A percentile compares a stretch with the other conserved stretches of the same genome.
phyloP scores from a whole-genome alignment of 2,329 filamentous ascomycete species.

The Trichoderma pleuroti region DNA sequence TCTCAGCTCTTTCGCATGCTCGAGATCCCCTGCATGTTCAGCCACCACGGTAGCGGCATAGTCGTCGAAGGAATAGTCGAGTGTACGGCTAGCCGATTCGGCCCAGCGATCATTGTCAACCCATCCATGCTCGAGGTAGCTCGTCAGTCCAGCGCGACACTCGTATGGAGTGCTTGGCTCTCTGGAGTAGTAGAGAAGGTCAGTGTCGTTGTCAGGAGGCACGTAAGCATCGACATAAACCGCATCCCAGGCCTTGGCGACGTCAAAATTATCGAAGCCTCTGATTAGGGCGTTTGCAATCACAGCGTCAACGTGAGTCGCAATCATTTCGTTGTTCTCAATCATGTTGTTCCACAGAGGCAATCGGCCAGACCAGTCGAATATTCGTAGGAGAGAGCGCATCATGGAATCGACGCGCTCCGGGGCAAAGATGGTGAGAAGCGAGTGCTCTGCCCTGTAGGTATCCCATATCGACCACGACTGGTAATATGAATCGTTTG shows the following conservation, averaged over 20 bases:
- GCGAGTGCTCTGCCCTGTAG: conserved; percentile 45
- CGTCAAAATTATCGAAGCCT: conserved; percentile 41
- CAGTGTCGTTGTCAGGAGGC: conserved; percentile 42
- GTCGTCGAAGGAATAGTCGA: conserved; percentile 48
- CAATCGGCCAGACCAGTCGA: conserved; percentile 44
- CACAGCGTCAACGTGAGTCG: conserved; percentile 46
- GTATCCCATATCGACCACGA: conserved; percentile 52
- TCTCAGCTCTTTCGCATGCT: conserved; percentile 31
- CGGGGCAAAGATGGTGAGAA: conserved; percentile 44
- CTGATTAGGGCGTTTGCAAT: conserved; percentile 44
- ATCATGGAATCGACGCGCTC: conserved; percentile 47
- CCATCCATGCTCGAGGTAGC: conserved; percentile 43
- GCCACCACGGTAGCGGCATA: conserved; percentile 42
- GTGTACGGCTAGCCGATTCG: conserved; percentile 43
- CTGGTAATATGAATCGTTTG: conserved; percentile 46
- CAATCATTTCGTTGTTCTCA: conserved; percentile 50
- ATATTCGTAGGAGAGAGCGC: conserved; percentile 43
- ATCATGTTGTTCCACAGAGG: conserved; percentile 49
- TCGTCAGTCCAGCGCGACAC: conserved; percentile 43
- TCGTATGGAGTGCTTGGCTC: conserved; percentile 45
- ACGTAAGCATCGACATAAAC: conserved; percentile 44
- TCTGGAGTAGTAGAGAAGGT: conserved; percentile 45
- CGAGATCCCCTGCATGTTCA: conserved; percentile 33
- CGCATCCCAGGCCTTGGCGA: conserved; percentile 42
- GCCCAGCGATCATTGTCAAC: conserved; percentile 47